Evolutionary conservation across 371 early-diverging fungal species (phyloP).

Genomic region (Mucor saturninus): DNA sequence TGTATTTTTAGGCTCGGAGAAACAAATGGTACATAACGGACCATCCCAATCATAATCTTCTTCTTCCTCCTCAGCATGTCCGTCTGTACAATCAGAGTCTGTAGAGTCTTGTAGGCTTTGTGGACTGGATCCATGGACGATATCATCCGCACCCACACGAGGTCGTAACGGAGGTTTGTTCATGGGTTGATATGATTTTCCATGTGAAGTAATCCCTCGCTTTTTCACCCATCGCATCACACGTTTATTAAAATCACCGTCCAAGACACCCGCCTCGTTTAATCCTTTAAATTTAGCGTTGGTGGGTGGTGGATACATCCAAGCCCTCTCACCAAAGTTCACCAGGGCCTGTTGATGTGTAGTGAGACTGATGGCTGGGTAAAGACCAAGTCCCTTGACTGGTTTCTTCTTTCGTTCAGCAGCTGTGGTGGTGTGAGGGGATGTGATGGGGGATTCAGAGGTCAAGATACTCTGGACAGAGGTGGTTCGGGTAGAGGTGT

Average conservation of each 20-base stretch:
- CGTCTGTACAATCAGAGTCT: constrained; percentile 14
- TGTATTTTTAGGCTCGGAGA: constrained; percentile 47
- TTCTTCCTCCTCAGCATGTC: constrained; percentile 12
- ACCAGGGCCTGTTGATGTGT: constrained; percentile 49
- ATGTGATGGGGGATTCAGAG: not conserved
- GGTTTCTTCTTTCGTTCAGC: constrained; percentile 5
- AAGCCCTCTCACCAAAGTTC: constrained; percentile 54
- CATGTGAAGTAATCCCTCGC: constrained; percentile 19
- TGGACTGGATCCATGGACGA: not conserved
- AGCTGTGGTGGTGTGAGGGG: too few species aligned
- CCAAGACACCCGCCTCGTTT: constrained; percentile 35
- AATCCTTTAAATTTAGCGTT: constrained; percentile 32
- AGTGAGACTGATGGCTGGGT: constrained; percentile 53
- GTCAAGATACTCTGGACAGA: constrained; percentile 3
- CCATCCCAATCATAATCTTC: constrained; percentile 41
- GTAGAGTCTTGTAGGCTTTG: constrained; percentile 4
- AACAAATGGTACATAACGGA: constrained; percentile 45
- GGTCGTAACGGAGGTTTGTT: constrained; percentile 21
- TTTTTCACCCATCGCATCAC: constrained; percentile 32
- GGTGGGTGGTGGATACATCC: constrained; percentile 52
- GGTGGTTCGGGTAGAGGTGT: not conserved
- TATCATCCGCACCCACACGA: constrained; percentile 14
- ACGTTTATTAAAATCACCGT: constrained; percentile 27
- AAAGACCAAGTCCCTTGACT: constrained; percentile 38
- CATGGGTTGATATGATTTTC: constrained; percentile 21